Percentiles rank a stretch among this genome's conserved stretches.
phyloP scores from a whole-genome alignment of 495 filamentous ascomycete genomes.

The Penicillium diatomitis region DNA sequence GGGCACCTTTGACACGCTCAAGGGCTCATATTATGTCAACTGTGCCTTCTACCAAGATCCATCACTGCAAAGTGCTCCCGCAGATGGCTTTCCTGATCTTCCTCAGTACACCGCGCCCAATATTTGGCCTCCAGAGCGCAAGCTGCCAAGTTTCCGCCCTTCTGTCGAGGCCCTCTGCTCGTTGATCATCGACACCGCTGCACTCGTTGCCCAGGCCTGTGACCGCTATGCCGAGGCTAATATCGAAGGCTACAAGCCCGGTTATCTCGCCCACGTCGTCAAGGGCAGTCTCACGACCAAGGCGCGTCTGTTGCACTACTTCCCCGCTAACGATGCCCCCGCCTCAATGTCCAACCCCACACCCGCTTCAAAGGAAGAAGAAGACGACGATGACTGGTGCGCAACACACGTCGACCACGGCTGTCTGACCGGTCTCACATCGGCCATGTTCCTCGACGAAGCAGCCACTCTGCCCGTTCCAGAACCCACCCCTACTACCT shows the following conservation, averaged over 20 bases:
- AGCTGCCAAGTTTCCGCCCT: conserved; percentile 62
- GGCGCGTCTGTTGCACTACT: conserved; percentile 89
- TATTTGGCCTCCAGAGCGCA: conserved; percentile 65
- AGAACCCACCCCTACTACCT: conserved; percentile 10
- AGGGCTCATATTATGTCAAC: conserved; percentile 96
- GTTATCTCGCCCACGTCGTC: conserved; percentile 82
- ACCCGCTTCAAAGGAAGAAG: background rate
- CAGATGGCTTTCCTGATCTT: conserved; percentile 48
- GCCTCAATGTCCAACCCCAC: background rate
- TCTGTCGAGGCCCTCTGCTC: conserved; percentile 68
- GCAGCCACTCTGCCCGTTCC: conserved; percentile 31
- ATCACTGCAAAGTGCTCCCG: conserved; percentile 48
- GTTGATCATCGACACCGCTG: conserved; percentile 81
- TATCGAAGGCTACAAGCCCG: conserved; percentile 61
- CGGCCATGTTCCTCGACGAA: conserved; percentile 94
- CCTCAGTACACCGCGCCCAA: conserved; percentile 64
- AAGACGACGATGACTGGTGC: conserved; percentile 85
- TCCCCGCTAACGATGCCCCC: conserved; percentile 31
- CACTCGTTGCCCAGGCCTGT: conserved; percentile 77
- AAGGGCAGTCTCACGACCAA: conserved; percentile 80
- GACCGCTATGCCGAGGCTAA: conserved; percentile 75
- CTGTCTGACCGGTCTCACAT: conserved; percentile 87
- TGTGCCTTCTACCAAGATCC: conserved; percentile 83
- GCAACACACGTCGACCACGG: conserved; percentile 90
- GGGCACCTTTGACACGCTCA: conserved; percentile 79